These are phyloP conservation scores for Plasmodium vinckei DNA, from an alignment of 169 alveolate genomes.

Conservation along the genomic window DNA sequence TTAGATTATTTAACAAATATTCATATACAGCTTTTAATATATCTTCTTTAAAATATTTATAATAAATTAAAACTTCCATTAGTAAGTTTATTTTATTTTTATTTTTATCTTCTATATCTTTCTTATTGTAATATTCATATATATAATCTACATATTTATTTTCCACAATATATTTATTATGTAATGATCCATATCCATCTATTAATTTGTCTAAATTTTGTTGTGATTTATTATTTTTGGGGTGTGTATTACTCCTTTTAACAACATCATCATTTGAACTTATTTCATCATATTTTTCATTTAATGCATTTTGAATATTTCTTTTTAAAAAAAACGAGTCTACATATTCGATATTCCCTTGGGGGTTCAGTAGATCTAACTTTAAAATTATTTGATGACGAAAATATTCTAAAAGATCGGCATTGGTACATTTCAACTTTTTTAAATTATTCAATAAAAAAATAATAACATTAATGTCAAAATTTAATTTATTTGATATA, in stretches of 20 bases:
- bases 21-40: slow-evolving; percentile 53
- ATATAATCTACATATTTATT: slow-evolving; percentile 53
- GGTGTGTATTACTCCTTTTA: background rate
- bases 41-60: slow-evolving; percentile 54
- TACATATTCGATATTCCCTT: slow-evolving; percentile 10
- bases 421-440: slow-evolving; percentile 27
- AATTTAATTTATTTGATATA: slow-evolving; percentile 26
- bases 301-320: slow-evolving; percentile 23
- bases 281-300: slow-evolving; percentile 6
- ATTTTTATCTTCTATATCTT: slow-evolving; percentile 29
- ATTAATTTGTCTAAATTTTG: background rate
- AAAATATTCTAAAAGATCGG: slow-evolving; percentile 32
- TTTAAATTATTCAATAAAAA: slow-evolving; percentile 51
- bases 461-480: slow-evolving; percentile 42
- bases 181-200: slow-evolving; percentile 39
- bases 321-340: slow-evolving; percentile 50
- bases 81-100: slow-evolving; percentile 37
- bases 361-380: slow-evolving; percentile 7
- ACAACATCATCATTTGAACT: background rate
- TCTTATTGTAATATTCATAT: slow-evolving; percentile 68
- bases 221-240: background rate
- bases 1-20: slow-evolving; percentile 35
- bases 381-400: slow-evolving; percentile 31
- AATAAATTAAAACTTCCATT: slow-evolving; percentile 57
- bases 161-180: slow-evolving; percentile 63